phyloP scores from a whole-genome alignment of 345 rosid genomes.

The Sonneratia alba region DNA sequence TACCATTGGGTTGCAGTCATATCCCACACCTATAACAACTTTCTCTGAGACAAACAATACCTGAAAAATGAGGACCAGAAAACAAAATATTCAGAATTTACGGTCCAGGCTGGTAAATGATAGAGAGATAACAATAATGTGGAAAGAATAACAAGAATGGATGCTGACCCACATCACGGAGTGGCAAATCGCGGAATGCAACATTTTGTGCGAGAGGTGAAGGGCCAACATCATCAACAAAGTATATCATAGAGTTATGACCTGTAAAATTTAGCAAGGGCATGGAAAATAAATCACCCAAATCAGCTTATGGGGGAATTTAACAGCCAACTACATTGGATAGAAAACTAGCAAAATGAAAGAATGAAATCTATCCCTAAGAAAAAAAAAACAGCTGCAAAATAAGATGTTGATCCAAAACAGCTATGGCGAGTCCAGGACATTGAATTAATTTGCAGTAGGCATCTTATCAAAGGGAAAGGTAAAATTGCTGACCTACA shows the following conservation, averaged over 20 bases:
- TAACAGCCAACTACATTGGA: neutral
- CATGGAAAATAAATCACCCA: slow-evolving; percentile 9
- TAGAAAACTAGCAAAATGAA: neutral
- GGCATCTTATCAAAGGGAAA: slow-evolving; percentile 4
- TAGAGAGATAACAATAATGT: slow-evolving; percentile 13
- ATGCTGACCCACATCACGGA: slow-evolving; percentile 99
- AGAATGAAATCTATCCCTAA: neutral
- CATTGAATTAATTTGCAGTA: neutral
- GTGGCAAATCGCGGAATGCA: slow-evolving; percentile 88
- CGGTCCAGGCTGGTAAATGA: slow-evolving; percentile 12
- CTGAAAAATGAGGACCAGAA: slow-evolving; percentile 26
- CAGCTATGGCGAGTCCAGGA: neutral
- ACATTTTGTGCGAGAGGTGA: slow-evolving; percentile 92
- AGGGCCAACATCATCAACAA: slow-evolving; percentile 96
- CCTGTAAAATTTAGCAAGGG: slow-evolving; percentile 36
- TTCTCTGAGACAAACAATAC: slow-evolving; percentile 88
- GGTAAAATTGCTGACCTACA: slow-evolving; percentile 64
- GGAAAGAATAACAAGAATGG: slow-evolving; percentile 42
- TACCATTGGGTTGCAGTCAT: slow-evolving; percentile 88
- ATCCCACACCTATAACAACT: slow-evolving; percentile 88
- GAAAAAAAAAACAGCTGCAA: neutral
- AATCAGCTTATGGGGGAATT: neutral
- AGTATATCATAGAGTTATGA: slow-evolving; percentile 93
- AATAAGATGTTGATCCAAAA: neutral
- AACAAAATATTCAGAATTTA: neutral